Conservation (phyloP, 169 alveolate species). For the Pseudocohnilembus persalinus region DNA sequence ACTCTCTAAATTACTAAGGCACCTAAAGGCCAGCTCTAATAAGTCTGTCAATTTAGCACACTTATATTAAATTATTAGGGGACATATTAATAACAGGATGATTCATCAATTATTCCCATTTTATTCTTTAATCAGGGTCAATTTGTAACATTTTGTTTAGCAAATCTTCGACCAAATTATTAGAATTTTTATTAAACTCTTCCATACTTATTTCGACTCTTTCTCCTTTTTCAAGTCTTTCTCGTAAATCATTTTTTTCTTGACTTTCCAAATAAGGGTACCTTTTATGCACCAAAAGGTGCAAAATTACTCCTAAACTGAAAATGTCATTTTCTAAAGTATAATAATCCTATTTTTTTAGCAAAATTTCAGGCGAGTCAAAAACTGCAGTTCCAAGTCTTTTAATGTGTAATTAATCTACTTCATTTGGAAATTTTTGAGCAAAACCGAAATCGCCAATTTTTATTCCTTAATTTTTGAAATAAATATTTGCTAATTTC, state of each 20-base stretch:
- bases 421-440: neutral
- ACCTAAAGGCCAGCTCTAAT: too few relatives aligned
- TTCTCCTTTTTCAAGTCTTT: neutral
- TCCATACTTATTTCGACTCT: neutral
- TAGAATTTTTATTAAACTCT: too few relatives aligned
- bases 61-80: too few relatives aligned
- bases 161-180: neutral
- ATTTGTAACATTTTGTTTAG: neutral
- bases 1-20: too few relatives aligned
- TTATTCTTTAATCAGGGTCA: neutral
- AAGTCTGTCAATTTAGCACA: too few relatives aligned
- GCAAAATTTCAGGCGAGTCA: neutral
- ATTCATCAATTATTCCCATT: neutral
- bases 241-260: neutral
- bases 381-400: neutral
- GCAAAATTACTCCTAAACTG: neutral
- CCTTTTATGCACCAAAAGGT: neutral
- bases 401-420: neutral
- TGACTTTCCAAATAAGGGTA: neutral
- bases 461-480: neutral
- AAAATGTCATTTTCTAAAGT: neutral
- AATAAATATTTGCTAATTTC: neutral
- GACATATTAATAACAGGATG: neutral
- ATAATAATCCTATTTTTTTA: neutral
- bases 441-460: neutral